Evolutionary conservation across 805 yeast genomes (phyloP).

Genomic region (Komagataella kurtzmanii): DNA sequence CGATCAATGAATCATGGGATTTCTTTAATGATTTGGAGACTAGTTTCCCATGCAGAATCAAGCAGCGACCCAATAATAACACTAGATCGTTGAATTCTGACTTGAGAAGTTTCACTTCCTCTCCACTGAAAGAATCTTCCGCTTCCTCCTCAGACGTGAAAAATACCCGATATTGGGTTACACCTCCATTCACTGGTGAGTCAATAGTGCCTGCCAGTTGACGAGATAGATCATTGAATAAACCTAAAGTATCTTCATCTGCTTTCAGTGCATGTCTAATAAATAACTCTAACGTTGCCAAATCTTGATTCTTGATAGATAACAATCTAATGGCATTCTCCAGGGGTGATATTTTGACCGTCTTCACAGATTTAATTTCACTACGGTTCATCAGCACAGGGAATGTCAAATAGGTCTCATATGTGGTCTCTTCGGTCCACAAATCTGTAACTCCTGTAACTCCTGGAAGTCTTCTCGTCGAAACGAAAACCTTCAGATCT

Average conservation of each 20-base stretch:
- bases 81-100: conserved; percentile 59
- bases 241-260: conserved; percentile 27
- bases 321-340: conserved; percentile 68
- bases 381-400: conserved; percentile 83
- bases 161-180: conserved; percentile 68
- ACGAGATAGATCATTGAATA: conserved; percentile 55
- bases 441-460: conserved; percentile 57
- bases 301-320: conserved; percentile 55
- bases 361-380: conserved; percentile 39
- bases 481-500: conserved; percentile 56
- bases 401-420: conserved; percentile 62
- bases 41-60: conserved; percentile 54
- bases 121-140: conserved; percentile 11
- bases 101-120: conserved; percentile 17
- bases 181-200: conserved; percentile 89
- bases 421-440: conserved; percentile 84
- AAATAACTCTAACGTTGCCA: conserved; percentile 53
- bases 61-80: conserved; percentile 47
- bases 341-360: conserved; percentile 61
- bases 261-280: conserved; percentile 33
- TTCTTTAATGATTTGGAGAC: conserved; percentile 41
- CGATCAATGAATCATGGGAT: conserved; percentile 56
- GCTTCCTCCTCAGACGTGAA: conserved; percentile 25
- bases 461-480: conserved; percentile 61
- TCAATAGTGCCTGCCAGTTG: conserved; percentile 77